Evolutionary conservation across 2,329 filamentous ascomycete species (phyloP), one percentile per base, ranked within the genome.

Genomic region (Sporothrix luriei): DNA sequence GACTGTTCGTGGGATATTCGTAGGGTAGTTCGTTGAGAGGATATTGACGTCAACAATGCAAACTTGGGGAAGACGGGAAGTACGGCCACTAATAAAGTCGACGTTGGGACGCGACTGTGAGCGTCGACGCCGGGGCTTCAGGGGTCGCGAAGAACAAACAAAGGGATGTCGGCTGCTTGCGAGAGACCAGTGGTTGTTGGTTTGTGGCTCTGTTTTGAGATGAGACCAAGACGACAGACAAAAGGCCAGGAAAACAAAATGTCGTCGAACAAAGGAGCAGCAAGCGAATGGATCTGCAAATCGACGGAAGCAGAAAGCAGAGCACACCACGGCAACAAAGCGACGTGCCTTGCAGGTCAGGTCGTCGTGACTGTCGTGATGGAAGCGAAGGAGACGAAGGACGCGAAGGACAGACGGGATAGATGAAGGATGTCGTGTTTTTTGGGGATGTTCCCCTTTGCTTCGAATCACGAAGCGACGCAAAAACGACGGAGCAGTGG

Each of bases 251-350:
- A 54, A 33, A 55, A 24, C 11, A 29, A 51, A 51, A 52, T 24
- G 26, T 16, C 46, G 66, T 61, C 29, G 16, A 59, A 69, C 46
- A 69, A 64, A 69, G 67, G 57, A 62, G 46, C 21, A 51, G 33
- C 67, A 48, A 62, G 67, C 55, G 67, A 62, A 21, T 43, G 67
- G 26, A 9, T 43, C 55, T 57, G 43, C 54, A 51, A 68, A 33
- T 6, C 54, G 38, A 57, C 51, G 65, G 65, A 67, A 55, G 38
- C 51, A 64, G 61, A 40, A n/a, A 40, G 14, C 26, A 49, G 43
- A 16, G n/a, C 11, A 3, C 29, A 26, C 48, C 33, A 29, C 29
- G 29, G 49, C 33, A 66, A 57, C 66, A 68, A 68, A 59, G 49
- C 43, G 29, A 48, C n/a, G 24, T 29, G 29, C 40, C 13, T 21